Base-by-base conservation (phyloP, 305 asterid species). In the Fraxinus platypoda region DNA sequence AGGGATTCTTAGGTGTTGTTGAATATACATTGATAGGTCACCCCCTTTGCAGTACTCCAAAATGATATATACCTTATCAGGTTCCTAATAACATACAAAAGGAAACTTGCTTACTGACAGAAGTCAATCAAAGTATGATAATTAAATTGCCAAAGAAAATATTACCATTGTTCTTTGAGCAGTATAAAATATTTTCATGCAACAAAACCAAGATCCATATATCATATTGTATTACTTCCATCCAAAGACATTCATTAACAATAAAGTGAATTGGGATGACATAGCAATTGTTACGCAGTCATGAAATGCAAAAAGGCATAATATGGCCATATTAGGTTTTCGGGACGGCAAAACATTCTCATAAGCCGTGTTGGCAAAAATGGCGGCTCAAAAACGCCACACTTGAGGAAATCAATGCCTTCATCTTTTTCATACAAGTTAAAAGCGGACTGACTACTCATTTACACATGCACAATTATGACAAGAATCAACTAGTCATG, bases 1-100 rank as follows among this genome's bases (percentile, higher is more conserved):
- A 12, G 95, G 89, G 72, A 95, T 88, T 88, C 80, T 90, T 81
- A 90, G 92, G 78, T 81, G 90, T 85, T 87, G 85, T 78, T 90
- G 98, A 83, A 95, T 85, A 83, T 87, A 92, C 74, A 90, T 82
- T 1, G 95, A 93, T 84, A 95, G 95, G 86, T 95, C 98, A 78
- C 98, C 98, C 54, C 98, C 98, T 90, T 85, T 90, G 90, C 98
- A 95, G 81, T 86, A 92, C 83, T 95, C 98, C 89, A 95, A 87
- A 86, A 95, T 81, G 80, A 95, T 91, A 83, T 92, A 95, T 54
- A 95, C 90, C 87, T 90, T 95, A 72, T 96, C 98, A 82, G 92
- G 64, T 84, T 95, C 98, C 98, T 95, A 84, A 75, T 79, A 43
- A 74, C 86, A 88, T 52, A 75, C 82, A 84, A 26, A 52, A 75